phyloP scores from a whole-genome alignment of 2,329 filamentous ascomycete species.

The Cylindrodendrum hubeiense region DNA sequence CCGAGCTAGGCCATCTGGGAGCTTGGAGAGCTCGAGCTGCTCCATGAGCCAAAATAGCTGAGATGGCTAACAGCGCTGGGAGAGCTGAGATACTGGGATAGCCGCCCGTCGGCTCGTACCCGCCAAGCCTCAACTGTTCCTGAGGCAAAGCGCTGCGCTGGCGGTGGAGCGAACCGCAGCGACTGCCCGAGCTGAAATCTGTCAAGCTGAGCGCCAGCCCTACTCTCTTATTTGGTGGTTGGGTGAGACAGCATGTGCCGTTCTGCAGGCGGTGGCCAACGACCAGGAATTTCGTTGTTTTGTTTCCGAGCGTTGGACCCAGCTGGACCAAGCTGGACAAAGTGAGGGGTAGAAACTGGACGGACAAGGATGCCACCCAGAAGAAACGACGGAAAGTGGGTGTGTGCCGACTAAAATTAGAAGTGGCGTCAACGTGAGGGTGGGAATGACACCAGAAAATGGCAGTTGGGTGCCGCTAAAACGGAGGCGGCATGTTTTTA shows the following conservation, averaged over 20 bases:
- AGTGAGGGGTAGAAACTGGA: background rate
- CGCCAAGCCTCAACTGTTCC: background rate
- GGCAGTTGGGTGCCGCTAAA: background rate
- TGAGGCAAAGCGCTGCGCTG: background rate
- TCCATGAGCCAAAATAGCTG: background rate
- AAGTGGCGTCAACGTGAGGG: background rate
- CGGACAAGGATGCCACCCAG: background rate
- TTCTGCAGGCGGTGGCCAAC: background rate
- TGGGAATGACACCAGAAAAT: background rate
- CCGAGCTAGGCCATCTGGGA: background rate
- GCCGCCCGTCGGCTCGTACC: background rate
- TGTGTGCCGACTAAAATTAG: background rate
- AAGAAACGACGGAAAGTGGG: background rate
- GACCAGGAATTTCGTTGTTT: background rate
- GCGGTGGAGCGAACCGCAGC: background rate
- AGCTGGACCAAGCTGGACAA: background rate
- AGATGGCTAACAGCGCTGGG: background rate
- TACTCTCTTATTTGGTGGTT: background rate
- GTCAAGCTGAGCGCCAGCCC: background rate
- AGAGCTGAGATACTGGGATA: background rate
- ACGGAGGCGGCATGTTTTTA: background rate
- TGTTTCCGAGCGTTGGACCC: no score
- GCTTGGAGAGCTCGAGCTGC: no score
- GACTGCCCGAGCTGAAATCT: background rate
- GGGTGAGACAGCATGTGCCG: background rate